Evolutionary conservation across 2,329 filamentous ascomycete species (phyloP).

Genomic region (Colletotrichum sp.): DNA sequence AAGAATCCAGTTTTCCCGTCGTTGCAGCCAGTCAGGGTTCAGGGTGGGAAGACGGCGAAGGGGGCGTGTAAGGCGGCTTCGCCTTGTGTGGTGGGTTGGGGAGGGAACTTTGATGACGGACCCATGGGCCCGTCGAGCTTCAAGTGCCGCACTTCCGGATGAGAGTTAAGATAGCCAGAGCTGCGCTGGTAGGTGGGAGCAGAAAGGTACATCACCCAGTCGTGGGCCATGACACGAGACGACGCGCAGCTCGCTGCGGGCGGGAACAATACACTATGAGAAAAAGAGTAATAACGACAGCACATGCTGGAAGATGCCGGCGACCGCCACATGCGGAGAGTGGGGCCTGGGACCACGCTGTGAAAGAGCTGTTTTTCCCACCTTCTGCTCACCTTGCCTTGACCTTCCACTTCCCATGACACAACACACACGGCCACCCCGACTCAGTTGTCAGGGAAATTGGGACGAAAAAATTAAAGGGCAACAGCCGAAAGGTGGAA

Average conservation of each 20-base stretch:
- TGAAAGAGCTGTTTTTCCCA: background rate
- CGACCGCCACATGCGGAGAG: slow-evolving; percentile 14
- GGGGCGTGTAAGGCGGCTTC: background rate
- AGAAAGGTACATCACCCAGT: background rate
- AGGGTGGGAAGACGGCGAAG: background rate
- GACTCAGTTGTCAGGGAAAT: background rate
- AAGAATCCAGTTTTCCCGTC: background rate
- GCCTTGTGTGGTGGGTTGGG: background rate
- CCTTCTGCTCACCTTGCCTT: background rate
- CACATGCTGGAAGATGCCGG: background rate
- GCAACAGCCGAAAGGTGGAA: background rate
- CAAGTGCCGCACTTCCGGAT: slow-evolving; percentile 17
- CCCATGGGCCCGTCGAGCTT: background rate
- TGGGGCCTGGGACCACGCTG: background rate
- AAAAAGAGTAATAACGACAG: background rate
- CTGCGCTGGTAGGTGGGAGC: background rate
- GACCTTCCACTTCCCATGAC: background rate
- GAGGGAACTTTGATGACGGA: slow-evolving; percentile 6
- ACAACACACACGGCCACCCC: slow-evolving; percentile 4
- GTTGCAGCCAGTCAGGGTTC: background rate
- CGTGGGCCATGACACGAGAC: background rate
- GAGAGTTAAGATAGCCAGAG: background rate
- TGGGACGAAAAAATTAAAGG: background rate
- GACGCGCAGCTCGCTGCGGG: background rate
- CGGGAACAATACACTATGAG: background rate